Evolutionary conservation across 2,329 filamentous ascomycete genomes (phyloP).

Genomic region (Diaporthe velutina): DNA sequence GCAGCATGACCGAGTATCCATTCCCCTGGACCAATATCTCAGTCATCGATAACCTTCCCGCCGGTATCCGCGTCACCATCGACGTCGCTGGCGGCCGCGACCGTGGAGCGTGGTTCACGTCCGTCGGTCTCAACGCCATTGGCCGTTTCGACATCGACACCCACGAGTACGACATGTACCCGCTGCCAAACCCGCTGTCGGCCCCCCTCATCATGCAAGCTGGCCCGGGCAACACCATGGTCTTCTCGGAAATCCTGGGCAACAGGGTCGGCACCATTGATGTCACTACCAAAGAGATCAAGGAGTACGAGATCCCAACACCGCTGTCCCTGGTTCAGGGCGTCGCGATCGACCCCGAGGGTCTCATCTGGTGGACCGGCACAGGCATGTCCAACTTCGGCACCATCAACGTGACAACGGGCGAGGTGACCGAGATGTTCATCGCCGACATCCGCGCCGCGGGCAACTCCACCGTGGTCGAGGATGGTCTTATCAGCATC

Average conservation of each 20-base stretch:
- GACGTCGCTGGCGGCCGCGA: slow-evolving; percentile 12
- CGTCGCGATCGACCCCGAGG: not conserved
- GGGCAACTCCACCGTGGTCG: slow-evolving; percentile 23
- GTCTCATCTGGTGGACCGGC: slow-evolving; percentile 26
- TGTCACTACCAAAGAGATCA: slow-evolving; percentile 13
- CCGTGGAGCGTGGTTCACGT: slow-evolving; percentile 23
- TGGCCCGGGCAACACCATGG: slow-evolving; percentile 16
- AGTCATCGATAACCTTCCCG: slow-evolving; percentile 2
- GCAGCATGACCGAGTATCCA: slow-evolving; percentile 25
- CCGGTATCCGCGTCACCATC: slow-evolving; percentile 19
- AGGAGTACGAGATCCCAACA: slow-evolving; percentile 24
- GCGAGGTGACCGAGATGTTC: slow-evolving; percentile 28
- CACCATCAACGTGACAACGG: slow-evolving; percentile 14
- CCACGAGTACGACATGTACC: not conserved
- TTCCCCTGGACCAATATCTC: slow-evolving; percentile 25
- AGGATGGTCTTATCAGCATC: not conserved
- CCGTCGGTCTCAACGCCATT: slow-evolving; percentile 21
- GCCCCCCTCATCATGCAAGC: slow-evolving; percentile 7
- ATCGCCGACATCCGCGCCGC: slow-evolving; percentile 24
- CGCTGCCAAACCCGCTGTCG: slow-evolving; percentile 19
- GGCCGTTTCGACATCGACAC: slow-evolving; percentile 20
- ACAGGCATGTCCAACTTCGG: slow-evolving; percentile 7
- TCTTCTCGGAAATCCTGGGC: slow-evolving; percentile 21
- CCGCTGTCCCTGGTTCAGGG: slow-evolving; percentile 12
- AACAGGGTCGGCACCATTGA: slow-evolving; percentile 28